Evolutionary conservation across 2,329 filamentous ascomycete species (phyloP).

Genomic region (Emergomyces orientalis): DNA sequence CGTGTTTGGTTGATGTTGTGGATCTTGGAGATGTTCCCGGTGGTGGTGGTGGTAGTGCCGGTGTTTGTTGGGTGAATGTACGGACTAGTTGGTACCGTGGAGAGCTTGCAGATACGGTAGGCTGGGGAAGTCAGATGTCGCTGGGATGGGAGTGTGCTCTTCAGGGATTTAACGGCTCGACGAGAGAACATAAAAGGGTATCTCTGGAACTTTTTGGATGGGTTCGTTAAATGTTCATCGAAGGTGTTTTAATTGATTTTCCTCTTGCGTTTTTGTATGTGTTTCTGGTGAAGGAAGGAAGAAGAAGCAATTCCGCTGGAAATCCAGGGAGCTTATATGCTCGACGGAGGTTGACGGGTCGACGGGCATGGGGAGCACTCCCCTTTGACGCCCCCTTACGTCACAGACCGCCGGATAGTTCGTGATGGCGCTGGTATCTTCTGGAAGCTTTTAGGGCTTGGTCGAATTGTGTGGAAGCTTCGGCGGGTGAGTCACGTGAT

Average conservation of each 20-base stretch:
- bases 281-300: not conserved
- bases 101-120: not conserved
- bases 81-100: not conserved
- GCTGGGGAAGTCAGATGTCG: not conserved
- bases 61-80: too few relatives aligned
- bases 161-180: not conserved
- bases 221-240: not conserved
- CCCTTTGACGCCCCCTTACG: not conserved
- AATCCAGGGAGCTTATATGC: not conserved
- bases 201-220: not conserved
- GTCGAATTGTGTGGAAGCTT: slow-evolving; percentile 1
- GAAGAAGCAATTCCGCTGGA: not conserved
- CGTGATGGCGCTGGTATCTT: not conserved
- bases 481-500: not conserved
- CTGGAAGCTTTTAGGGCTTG: not conserved
- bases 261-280: not conserved
- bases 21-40: not conserved
- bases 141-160: not conserved
- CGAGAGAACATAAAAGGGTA: not conserved
- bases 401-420: not conserved
- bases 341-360: not conserved
- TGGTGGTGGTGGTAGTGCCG: not conserved
- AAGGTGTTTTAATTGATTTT: not conserved
- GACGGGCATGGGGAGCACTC: not conserved
- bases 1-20: slow-evolving; percentile 11